Evolutionary conservation across 352 stramenopile genomes (phyloP).

Genomic region (Phytophthora brassicae): DNA sequence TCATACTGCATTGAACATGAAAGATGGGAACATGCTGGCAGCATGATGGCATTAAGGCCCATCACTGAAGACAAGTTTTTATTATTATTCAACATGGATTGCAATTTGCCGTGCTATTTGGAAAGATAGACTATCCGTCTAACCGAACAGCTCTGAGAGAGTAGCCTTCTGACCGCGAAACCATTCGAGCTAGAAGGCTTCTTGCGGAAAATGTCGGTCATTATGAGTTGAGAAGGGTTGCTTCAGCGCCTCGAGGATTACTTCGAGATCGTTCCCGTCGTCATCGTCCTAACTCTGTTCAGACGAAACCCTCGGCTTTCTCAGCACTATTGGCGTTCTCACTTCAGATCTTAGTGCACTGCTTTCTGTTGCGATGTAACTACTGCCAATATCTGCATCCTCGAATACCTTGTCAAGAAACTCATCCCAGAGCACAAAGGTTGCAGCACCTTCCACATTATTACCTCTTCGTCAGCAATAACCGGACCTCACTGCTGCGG

Average conservation of each 20-base stretch:
- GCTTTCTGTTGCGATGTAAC: neutral
- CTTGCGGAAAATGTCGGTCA: neutral
- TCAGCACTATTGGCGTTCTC: too few relatives aligned
- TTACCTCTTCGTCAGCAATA: neutral
- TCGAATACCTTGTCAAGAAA: neutral
- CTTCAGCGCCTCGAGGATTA: too few relatives aligned
- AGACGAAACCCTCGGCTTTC: too few relatives aligned
- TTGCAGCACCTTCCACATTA: neutral
- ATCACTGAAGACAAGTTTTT: too few relatives aligned
- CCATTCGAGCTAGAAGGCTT: neutral
- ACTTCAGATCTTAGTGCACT: neutral
- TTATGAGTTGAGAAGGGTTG: neutral
- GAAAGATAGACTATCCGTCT: neutral
- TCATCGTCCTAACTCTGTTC: too few relatives aligned
- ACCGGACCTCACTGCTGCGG: neutral
- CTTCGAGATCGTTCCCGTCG: too few relatives aligned
- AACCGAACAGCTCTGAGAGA: neutral
- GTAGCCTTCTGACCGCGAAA: neutral
- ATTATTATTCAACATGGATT: too few relatives aligned
- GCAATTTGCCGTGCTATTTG: too few relatives aligned
- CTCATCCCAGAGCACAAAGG: neutral
- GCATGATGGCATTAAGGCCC: too few relatives aligned
- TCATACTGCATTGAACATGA: too few relatives aligned
- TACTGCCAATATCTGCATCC: neutral
- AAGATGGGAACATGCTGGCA: too few relatives aligned